Evolutionary conservation across 257 asterid genomes (phyloP).

Genomic region (Scutellaria baicalensis): DNA sequence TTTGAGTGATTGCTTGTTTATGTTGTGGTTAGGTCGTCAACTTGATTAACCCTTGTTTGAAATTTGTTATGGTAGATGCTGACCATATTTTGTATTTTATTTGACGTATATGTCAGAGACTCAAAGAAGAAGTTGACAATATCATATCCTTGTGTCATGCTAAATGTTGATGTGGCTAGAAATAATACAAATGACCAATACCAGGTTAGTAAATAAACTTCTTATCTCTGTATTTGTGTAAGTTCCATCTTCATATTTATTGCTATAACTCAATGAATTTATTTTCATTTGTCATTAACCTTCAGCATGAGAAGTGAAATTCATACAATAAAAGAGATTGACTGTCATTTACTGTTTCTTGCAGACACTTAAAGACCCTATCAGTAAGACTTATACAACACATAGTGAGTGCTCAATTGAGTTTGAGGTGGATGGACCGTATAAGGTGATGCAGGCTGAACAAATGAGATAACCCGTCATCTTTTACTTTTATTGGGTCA

Average conservation of each 20-base stretch:
- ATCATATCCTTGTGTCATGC: conserved; percentile 99
- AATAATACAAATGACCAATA: conserved; percentile 96
- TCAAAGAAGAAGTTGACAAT: conserved; percentile 72
- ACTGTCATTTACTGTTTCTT: conserved; percentile 23
- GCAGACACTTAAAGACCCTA: conserved; percentile 82
- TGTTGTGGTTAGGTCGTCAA: conserved; percentile 11
- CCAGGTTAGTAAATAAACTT: conserved; percentile 51
- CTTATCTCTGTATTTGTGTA: conserved; percentile 6
- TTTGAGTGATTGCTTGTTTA: conserved; percentile 4
- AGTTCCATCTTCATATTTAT: not conserved
- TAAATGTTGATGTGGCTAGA: conserved; percentile 94
- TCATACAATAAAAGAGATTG: conserved; percentile 1
- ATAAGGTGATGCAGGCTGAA: conserved; percentile 60
- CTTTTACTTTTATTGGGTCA: conserved; percentile 7
- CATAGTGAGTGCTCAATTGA: conserved; percentile 98
- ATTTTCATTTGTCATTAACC: conserved; percentile 13
- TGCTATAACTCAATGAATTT: conserved; percentile 2
- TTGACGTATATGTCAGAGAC: conserved; percentile 52
- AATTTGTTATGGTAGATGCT: conserved; percentile 16
- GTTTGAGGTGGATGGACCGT: conserved; percentile 99
- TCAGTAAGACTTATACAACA: conserved; percentile 61
- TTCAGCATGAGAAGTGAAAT: conserved; percentile 7
- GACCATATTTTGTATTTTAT: conserved; percentile 18
- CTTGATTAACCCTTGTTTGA: conserved; percentile 4
- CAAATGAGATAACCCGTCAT: conserved; percentile 13